A percentile compares a stretch with the other conserved stretches of the same genome.
These are phyloP conservation scores for Coriaria nepalensis DNA, from an alignment of 306 rosid species.

Conservation along the genomic window DNA sequence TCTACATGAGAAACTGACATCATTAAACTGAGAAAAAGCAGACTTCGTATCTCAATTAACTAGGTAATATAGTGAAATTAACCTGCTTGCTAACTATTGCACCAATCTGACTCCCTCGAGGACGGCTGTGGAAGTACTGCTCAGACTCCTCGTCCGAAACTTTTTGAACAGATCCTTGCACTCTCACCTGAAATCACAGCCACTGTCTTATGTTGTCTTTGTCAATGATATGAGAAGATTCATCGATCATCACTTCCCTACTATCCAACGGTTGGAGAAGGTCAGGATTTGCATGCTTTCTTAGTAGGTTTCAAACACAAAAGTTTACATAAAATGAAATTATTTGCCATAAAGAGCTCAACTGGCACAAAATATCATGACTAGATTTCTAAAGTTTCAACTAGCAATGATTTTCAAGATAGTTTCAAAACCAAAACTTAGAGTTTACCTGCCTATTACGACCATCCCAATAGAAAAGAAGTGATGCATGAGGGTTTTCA, in stretches of 20 bases:
- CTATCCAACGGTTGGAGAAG: too few species aligned
- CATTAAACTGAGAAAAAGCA: constrained; percentile 1
- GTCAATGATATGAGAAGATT: not conserved
- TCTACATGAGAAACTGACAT: constrained; percentile 35
- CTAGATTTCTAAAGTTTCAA: not conserved
- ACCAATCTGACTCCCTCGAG: constrained; percentile 93
- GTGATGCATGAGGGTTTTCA: constrained; percentile 75
- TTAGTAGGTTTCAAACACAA: too few species aligned
- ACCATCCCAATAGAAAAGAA: constrained; percentile 87
- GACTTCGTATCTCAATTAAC: not conserved
- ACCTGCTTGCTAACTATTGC: constrained; percentile 98
- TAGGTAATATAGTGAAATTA: constrained; percentile 9
- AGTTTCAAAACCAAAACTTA: not conserved
- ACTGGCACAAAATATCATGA: constrained; percentile 1
- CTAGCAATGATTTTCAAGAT: not conserved
- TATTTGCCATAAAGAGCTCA: not conserved
- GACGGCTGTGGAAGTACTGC: constrained; percentile 89
- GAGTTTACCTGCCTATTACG: constrained; percentile 61
- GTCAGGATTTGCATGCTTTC: too few species aligned
- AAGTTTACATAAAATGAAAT: too few species aligned
- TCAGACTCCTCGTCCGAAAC: constrained; percentile 82
- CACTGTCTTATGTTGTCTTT: constrained; percentile 4
- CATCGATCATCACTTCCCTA: too few species aligned
- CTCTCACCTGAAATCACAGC: constrained; percentile 48
- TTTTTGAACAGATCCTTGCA: constrained; percentile 81